These are phyloP conservation scores for Phlyctochytrium planicorne DNA, from an alignment of 192 early-diverging fungal species.

Conservation along the genomic window DNA sequence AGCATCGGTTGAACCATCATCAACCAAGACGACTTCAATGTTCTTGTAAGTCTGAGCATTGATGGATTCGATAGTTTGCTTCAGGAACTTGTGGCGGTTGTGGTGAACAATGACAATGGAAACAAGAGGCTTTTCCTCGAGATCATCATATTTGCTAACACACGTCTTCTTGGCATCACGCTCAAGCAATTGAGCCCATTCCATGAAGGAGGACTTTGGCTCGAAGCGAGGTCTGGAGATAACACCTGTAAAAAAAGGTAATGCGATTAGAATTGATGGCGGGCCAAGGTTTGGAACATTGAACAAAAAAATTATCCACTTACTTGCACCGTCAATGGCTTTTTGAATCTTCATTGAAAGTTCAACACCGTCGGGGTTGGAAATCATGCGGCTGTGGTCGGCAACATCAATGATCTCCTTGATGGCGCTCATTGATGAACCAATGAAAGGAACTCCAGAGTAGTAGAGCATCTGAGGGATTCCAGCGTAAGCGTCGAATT, in stretches of 20 bases:
- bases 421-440: slow-evolving; percentile 17
- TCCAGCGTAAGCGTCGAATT: slow-evolving; percentile 23
- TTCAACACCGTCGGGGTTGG: neutral
- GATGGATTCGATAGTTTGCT: slow-evolving; percentile 36
- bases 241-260: slow-evolving; percentile 3
- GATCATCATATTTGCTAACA: slow-evolving; percentile 10
- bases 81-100: slow-evolving; percentile 39
- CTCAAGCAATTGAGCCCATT: slow-evolving; percentile 18
- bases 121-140: slow-evolving; percentile 32
- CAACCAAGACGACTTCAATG: slow-evolving; percentile 41
- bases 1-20: slow-evolving; percentile 39
- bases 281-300: neutral
- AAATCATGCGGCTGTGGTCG: slow-evolving; percentile 19
- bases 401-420: slow-evolving; percentile 22
- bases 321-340: neutral
- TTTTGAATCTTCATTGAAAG: slow-evolving; percentile 15
- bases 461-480: slow-evolving; percentile 20
- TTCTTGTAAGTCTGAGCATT: slow-evolving; percentile 40
- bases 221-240: neutral
- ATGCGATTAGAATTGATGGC: slow-evolving; percentile 4
- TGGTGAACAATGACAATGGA: slow-evolving; percentile 40
- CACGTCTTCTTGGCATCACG: neutral
- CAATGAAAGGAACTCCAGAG: slow-evolving; percentile 27
- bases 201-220: neutral
- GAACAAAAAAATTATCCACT: slow-evolving; percentile 3